Conservation (phyloP, 2,329 filamentous ascomycete genomes). For the Trichoderma endophyticum region DNA sequence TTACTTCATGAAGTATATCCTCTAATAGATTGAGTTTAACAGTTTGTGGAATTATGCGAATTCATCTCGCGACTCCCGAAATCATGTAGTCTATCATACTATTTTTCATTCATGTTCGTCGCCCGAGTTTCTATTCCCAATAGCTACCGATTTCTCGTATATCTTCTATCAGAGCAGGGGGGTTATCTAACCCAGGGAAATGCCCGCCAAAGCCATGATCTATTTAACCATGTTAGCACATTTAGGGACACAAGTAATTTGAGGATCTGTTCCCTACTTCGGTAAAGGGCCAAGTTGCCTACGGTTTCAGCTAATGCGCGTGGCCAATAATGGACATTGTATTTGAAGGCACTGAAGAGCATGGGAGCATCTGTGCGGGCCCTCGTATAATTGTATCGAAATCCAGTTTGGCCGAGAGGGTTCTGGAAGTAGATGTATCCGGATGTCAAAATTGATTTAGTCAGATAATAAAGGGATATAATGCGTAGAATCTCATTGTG, state of each 20-base stretch:
- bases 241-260: fast-evolving
- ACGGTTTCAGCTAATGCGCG: background rate
- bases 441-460: background rate
- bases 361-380: background rate
- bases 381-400: background rate
- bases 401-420: background rate
- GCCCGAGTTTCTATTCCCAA: background rate
- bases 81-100: background rate
- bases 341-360: background rate
- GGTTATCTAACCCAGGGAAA: background rate
- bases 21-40: background rate
- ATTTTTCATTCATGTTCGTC: background rate
- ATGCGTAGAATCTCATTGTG: background rate
- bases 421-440: background rate
- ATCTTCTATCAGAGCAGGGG: background rate
- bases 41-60: background rate
- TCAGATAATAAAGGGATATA: background rate
- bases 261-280: background rate
- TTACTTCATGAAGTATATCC: background rate
- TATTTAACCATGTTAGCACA: background rate
- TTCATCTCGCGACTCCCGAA: background rate
- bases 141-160: background rate
- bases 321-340: background rate
- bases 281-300: background rate
- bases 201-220: background rate